Base-by-base conservation (phyloP, 83 land plant genomes). In the Thuja plicata region DNA sequence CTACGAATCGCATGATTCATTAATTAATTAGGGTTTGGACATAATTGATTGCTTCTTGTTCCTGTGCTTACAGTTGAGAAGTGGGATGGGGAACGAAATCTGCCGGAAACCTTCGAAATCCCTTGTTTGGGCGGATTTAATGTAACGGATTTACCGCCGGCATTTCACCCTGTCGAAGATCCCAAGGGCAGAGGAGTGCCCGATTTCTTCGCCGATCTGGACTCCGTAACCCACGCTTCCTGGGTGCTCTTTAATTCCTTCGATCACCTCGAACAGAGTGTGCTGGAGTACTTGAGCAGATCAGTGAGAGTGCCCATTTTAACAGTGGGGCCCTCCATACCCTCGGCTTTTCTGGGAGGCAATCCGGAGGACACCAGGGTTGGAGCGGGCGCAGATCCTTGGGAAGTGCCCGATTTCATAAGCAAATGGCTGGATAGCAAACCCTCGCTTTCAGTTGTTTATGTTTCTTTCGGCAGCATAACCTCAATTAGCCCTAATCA, bases 241-340 rank as follows among this genome's bases (percentile, higher is more conserved):
- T 80, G 84, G 84, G n/a, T 94, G 2, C 82, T 94, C 0, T 74
- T 38, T 1, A 94, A 94, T 91, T 83, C 92, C 54, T 81, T 91
- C 41, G 24, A 90, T 12, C 91, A 88, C 17, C 87, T 94, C 11
- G 94, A 94, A 76, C 3, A 13, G 0, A 87, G 79, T 0, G 89
- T 86, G 11, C 46, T 87, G 32, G 35, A 86, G 0, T 66, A 87
- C 34, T 81, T 90, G 70, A 60, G 8, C 27, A 15, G 57, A 54
- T 54, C 16, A 54, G 17, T 54, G 19, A 54, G 84, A 40, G 46
- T 24, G n/a, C 84, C 84, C 6, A 21, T 80, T 80, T 2, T 40
- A 10, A 38, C 46, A 40, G 45, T 80, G 1, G 84, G 84, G 3
- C 84, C 84, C 0, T 80, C 12, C 13, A 80, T 80, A 80, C 84